Evolutionary conservation across 495 filamentous ascomycete species (phyloP).

Genomic region (Penicillium steckii): DNA sequence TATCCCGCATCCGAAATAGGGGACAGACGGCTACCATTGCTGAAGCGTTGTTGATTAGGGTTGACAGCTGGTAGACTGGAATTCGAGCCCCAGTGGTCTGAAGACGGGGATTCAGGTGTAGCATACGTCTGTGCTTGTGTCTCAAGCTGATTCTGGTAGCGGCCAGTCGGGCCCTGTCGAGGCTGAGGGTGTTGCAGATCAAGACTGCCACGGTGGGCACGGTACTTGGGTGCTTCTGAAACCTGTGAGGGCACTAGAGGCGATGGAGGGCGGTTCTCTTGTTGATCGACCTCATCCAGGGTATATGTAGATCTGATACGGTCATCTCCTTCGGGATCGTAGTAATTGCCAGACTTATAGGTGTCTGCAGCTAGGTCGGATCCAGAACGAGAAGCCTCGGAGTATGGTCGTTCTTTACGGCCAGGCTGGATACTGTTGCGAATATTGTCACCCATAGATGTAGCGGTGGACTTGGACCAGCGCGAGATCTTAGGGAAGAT

Average conservation of each 20-base stretch:
- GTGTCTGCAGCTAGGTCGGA: slow-evolving; percentile 58
- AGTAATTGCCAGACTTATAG: slow-evolving; percentile 63
- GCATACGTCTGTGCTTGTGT: slow-evolving; percentile 72
- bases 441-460: slow-evolving; percentile 60
- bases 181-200: slow-evolving; percentile 92
- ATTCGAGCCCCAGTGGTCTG: slow-evolving; percentile 72
- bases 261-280: slow-evolving; percentile 56
- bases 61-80: slow-evolving; percentile 45
- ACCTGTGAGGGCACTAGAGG: slow-evolving; percentile 61
- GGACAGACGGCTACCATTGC: slow-evolving; percentile 46
- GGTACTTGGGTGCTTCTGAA: slow-evolving; percentile 87
- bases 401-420: slow-evolving; percentile 52
- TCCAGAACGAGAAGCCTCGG: slow-evolving; percentile 65
- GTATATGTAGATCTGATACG: slow-evolving; percentile 68
- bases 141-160: slow-evolving; percentile 79
- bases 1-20: slow-evolving; percentile 54
- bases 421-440: slow-evolving; percentile 50
- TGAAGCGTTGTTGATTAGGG: slow-evolving; percentile 40
- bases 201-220: slow-evolving; percentile 83
- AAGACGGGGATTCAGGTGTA: slow-evolving; percentile 63
- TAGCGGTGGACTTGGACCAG: slow-evolving; percentile 95
- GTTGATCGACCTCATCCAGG: slow-evolving; percentile 44
- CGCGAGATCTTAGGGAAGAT: slow-evolving; percentile 93
- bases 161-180: slow-evolving; percentile 74
- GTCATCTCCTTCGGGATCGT: slow-evolving; percentile 68